Evolutionary conservation across 768 basidiomycete species (phyloP).

Genomic region (Mycena pura): DNA sequence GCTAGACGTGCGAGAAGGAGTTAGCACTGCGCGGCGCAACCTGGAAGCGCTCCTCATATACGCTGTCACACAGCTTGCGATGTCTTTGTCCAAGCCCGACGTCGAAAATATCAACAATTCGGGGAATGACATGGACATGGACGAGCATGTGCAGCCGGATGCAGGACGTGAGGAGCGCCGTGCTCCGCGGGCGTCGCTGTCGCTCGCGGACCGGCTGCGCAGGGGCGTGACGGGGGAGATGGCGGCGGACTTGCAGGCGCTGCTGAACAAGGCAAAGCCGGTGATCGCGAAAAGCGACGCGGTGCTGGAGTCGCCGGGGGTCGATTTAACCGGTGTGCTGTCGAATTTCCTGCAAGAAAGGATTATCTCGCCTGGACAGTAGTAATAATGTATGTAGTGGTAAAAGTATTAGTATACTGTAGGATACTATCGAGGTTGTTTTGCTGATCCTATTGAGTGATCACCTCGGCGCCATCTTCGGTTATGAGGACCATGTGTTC

Average conservation of each 20-base stretch:
- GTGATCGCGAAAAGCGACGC: conserved; percentile 65
- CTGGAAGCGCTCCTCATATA: conserved; percentile 76
- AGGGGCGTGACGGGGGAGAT: conserved; percentile 85
- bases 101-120: conserved; percentile 55
- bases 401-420: conserved; percentile 26
- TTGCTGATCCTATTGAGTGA: conserved; percentile 53
- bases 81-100: conserved; percentile 80
- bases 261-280: conserved; percentile 70
- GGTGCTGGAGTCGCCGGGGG: conserved; percentile 49
- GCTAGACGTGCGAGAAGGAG: conserved; percentile 64
- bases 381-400: conserved; percentile 16
- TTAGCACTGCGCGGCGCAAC: conserved; percentile 61
- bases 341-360: conserved; percentile 70
- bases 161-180: conserved; percentile 46
- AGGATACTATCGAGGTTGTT: neutral
- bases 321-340: conserved; percentile 68
- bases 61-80: conserved; percentile 75
- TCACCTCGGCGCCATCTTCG: conserved; percentile 74
- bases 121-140: conserved; percentile 48
- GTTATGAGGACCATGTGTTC: conserved; percentile 92
- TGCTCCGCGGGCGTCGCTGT: conserved; percentile 51
- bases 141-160: conserved; percentile 32
- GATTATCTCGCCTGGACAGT: conserved; percentile 50
- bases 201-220: conserved; percentile 69
- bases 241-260: conserved; percentile 70